Evolutionary conservation across 2,329 filamentous ascomycete genomes (phyloP).

Genomic region (Eutypa lata): DNA sequence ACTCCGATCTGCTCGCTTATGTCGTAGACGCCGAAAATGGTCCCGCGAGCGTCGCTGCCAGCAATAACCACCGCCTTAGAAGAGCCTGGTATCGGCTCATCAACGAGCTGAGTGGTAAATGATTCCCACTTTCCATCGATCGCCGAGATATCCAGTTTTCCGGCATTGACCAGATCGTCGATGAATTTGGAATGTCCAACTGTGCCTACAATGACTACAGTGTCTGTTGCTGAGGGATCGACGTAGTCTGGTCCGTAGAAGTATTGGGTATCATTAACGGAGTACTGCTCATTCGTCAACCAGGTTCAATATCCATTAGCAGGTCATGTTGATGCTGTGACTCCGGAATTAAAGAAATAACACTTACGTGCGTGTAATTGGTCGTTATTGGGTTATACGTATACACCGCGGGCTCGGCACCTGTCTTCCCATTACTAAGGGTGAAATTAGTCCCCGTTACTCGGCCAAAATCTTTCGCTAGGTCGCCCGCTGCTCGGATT

Average conservation of each 20-base stretch:
- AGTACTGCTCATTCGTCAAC: constrained; percentile 33
- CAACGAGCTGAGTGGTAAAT: constrained; percentile 58
- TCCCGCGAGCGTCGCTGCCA: constrained; percentile 54
- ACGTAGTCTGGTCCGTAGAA: constrained; percentile 44
- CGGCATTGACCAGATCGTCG: constrained; percentile 51
- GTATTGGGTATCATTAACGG: constrained; percentile 36
- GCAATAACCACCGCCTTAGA: constrained; percentile 62
- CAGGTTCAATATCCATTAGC: not conserved
- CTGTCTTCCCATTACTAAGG: constrained; percentile 45
- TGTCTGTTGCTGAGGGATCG: constrained; percentile 39
- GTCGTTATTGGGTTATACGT: constrained; percentile 40
- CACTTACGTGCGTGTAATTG: constrained; percentile 45
- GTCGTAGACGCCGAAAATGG: constrained; percentile 70
- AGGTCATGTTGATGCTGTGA: not conserved
- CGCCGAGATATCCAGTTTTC: constrained; percentile 54
- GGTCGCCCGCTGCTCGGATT: constrained; percentile 63
- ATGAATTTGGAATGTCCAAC: constrained; percentile 63
- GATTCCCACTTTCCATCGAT: constrained; percentile 68
- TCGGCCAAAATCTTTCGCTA: constrained; percentile 67
- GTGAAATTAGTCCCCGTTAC: constrained; percentile 65
- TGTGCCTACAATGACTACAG: constrained; percentile 66
- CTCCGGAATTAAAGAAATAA: not conserved
- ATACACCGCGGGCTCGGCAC: constrained; percentile 36
- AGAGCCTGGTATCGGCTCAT: constrained; percentile 54
- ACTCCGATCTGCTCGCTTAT: constrained; percentile 72